Evolutionary conservation across 345 rosid species (phyloP).

Genomic region (Rhodamnia argentea): DNA sequence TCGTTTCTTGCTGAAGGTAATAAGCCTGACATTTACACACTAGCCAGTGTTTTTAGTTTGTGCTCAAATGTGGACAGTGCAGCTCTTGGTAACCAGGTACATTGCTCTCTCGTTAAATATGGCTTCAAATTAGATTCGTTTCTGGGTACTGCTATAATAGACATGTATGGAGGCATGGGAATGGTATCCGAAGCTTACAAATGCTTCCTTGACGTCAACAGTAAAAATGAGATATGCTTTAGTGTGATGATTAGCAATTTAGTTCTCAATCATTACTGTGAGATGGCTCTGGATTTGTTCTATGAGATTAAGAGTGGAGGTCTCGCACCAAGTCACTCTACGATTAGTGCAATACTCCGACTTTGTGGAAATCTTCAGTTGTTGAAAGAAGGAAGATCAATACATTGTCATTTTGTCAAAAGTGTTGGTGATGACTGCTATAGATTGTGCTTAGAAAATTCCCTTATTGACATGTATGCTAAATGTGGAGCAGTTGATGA

Average conservation of each 20-base stretch:
- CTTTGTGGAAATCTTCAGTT: background rate
- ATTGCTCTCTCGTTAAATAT: background rate
- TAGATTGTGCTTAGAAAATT: background rate
- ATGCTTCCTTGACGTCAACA: background rate
- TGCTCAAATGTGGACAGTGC: background rate
- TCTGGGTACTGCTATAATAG: slow-evolving; percentile 3
- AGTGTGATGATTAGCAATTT: background rate
- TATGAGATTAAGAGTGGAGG: background rate
- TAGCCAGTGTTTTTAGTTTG: background rate
- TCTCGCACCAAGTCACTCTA: background rate
- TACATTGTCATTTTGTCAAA: background rate
- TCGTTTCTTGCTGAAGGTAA: background rate
- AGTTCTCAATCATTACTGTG: background rate
- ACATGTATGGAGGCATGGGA: slow-evolving; percentile 1
- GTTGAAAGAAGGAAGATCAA: background rate
- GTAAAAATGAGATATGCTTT: background rate
- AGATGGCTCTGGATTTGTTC: background rate
- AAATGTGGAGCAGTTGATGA: background rate
- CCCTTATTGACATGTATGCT: slow-evolving; percentile 5
- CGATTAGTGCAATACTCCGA: background rate
- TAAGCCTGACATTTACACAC: background rate
- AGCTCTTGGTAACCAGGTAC: background rate
- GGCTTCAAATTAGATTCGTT: slow-evolving; percentile 1
- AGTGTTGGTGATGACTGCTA: background rate
- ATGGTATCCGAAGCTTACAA: slow-evolving; percentile 3